Evolutionary conservation across 257 asterid species (phyloP).

Genomic region (Solanum chiquidenum): DNA sequence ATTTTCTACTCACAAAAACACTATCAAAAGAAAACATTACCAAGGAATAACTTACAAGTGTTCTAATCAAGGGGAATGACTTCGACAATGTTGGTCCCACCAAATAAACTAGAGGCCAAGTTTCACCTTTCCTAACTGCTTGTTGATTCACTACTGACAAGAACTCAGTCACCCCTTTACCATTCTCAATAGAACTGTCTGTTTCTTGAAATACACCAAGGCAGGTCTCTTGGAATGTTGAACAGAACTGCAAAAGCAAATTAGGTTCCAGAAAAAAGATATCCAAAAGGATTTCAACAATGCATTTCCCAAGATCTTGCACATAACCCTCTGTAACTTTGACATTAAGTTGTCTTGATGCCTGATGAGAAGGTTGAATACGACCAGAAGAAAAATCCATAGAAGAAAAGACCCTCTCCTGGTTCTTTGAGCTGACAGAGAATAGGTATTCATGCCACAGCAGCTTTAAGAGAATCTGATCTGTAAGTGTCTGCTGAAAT

Average conservation of each 20-base stretch:
- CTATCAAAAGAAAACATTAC: background rate
- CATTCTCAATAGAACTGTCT: conserved; percentile 38
- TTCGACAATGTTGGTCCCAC: conserved; percentile 62
- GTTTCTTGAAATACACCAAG: conserved; percentile 41
- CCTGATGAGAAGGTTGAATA: conserved; percentile 30
- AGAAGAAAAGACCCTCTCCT: conserved; percentile 22
- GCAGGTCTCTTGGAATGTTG: conserved; percentile 57
- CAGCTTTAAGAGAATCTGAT: conserved; percentile 55
- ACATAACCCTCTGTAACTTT: conserved; percentile 41
- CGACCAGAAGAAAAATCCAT: conserved; percentile 20
- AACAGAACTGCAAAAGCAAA: conserved; percentile 47
- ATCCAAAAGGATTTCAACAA: conserved; percentile 64
- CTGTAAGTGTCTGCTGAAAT: conserved; percentile 41
- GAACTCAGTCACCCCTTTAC: conserved; percentile 45
- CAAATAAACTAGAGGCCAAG: conserved; percentile 72
- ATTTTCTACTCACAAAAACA: background rate
- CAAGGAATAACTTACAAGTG: conserved; percentile 45
- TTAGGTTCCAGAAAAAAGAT: conserved; percentile 35
- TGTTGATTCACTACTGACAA: conserved; percentile 46
- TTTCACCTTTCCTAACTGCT: conserved; percentile 66
- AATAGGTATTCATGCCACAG: conserved; percentile 69
- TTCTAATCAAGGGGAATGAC: conserved; percentile 42
- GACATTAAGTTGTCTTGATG: conserved; percentile 35
- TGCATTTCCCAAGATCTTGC: conserved; percentile 73
- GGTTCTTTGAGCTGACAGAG: conserved; percentile 33